Evolutionary conservation across 176 grass and related monocot species (phyloP), one percentile per base, ranked within the genome.

Genomic region (Melocanna baccifera): DNA sequence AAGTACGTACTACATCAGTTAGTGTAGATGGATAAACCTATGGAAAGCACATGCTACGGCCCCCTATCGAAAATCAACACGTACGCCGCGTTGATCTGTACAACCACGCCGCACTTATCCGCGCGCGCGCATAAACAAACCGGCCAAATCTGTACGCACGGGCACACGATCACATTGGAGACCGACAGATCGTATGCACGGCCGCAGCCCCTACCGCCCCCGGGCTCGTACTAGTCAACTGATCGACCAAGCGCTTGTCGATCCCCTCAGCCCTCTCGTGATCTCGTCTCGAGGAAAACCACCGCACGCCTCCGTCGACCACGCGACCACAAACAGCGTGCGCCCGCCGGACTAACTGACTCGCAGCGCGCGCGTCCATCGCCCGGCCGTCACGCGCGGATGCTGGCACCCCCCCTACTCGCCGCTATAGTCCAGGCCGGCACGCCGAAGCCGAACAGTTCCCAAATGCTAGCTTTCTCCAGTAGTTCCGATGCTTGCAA

Each of bases 361-460:
- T 11, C 23, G 55, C 55, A 11, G 53, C 20, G 20, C 20, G 20
- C 7, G 53, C 20, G 10, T 57, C 20, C 20, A n/a, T 56, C 2
- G 30, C 30, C 2, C 30, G 1, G 1, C 30, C 30, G 30, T 32
- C 30, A 32, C n/a, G n/a, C n/a, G n/a, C n/a, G n/a, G n/a, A n/a
- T n/a, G n/a, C n/a, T n/a, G n/a, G n/a, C n/a, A n/a, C n/a, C n/a
- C 75, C 78, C 66, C 66, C 80, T 19, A 1, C 61, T 4, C 3
- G 19, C 36, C 20, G 56, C 58, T 20, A 76, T 77, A 77, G 63
- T n/a, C 28, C 18, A 14, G 40, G 57, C 46, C 57, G 76, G 84
- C 77, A 72, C 76, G 84, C 77, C 67, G 14, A 71, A 86, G 67
- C 84, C 42, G 18, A 72, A 28, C 16, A 55, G 19, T 47, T 47